phyloP scores from a whole-genome alignment of 768 basidiomycete species.

The Lentinus brumalis region DNA sequence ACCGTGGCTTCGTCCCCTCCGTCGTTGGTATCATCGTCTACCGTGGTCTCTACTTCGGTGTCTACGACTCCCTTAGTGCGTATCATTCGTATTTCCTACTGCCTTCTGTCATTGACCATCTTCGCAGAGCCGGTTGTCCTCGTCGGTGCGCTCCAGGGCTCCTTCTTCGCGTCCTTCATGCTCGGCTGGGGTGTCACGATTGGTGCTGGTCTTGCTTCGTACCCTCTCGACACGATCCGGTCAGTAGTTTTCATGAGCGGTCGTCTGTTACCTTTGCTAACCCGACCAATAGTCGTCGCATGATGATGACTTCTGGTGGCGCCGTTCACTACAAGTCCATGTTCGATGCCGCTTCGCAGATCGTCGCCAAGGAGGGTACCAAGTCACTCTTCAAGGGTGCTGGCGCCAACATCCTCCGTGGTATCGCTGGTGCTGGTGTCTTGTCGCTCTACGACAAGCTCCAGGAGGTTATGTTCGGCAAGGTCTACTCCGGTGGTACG shows the following conservation, averaged over 20 bases:
- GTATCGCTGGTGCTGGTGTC: conserved; percentile 99
- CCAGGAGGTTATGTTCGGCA: conserved; percentile 95
- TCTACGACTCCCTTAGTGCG: conserved; percentile 91
- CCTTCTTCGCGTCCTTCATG: conserved; percentile 94
- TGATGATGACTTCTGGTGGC: conserved; percentile 99
- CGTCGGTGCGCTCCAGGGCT: conserved; percentile 92
- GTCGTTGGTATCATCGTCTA: conserved; percentile 99
- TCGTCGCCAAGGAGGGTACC: conserved; percentile 92
- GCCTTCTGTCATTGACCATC: conserved; percentile 19
- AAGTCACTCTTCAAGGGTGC: conserved; percentile 99
- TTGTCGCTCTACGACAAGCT: conserved; percentile 99
- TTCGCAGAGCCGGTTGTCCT: conserved; percentile 91
- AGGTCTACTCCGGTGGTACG: conserved; percentile 96
- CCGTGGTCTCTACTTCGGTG: conserved; percentile 99
- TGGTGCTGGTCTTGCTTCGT: conserved; percentile 98
- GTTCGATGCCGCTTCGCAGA: conserved; percentile 95
- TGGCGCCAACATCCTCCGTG: conserved; percentile 90
- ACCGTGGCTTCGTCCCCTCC: conserved; percentile 99
- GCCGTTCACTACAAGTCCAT: conserved; percentile 98
- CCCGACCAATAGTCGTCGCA: conserved; percentile 78
- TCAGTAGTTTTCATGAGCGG: conserved; percentile 33
- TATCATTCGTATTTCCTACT: conserved; percentile 29
- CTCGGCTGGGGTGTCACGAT: conserved; percentile 99
- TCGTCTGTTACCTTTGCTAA: background rate
- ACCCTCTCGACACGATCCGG: conserved; percentile 92